Conservation (phyloP, 257 asterid genomes). For the Ajuga chamaepitys region DNA sequence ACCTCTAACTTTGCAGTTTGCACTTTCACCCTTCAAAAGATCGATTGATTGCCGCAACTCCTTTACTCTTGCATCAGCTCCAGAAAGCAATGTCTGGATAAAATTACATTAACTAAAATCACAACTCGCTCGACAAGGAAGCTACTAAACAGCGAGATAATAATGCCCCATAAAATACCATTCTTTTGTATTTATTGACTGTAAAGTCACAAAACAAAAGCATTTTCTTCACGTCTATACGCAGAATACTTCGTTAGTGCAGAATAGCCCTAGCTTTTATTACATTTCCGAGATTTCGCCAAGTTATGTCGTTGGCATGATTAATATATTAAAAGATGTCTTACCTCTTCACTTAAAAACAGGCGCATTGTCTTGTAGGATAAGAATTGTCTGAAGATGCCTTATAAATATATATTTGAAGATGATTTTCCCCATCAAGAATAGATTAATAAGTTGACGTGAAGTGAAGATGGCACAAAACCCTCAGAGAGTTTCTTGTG, state of each 20-base stretch:
- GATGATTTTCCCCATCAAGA: too few species aligned
- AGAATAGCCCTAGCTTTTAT: background rate
- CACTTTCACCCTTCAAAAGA: conserved; percentile 62
- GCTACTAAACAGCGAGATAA: background rate
- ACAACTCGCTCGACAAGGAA: conserved; percentile 9
- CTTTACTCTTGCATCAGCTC: conserved; percentile 80
- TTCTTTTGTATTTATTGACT: background rate
- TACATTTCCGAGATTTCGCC: background rate
- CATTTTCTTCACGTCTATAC: conserved; percentile 6
- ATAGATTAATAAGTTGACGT: too few species aligned
- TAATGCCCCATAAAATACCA: background rate
- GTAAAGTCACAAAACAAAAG: background rate
- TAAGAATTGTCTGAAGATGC: conserved; percentile 61
- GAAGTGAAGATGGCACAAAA: too few species aligned
- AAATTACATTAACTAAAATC: conserved; percentile 15
- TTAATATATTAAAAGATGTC: background rate
- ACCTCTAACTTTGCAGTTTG: conserved; percentile 81
- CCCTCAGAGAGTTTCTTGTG: too few species aligned
- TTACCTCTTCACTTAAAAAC: conserved; percentile 72
- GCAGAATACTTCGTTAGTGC: background rate
- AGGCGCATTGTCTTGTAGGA: conserved; percentile 60
- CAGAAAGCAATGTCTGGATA: conserved; percentile 59
- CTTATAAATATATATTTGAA: too few species aligned
- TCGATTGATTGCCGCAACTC: conserved; percentile 61
- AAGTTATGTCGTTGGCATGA: background rate